Evolutionary conservation across 2,329 filamentous ascomycete species (phyloP).

Genomic region (Nothophaeocryptopus gaeumannii): DNA sequence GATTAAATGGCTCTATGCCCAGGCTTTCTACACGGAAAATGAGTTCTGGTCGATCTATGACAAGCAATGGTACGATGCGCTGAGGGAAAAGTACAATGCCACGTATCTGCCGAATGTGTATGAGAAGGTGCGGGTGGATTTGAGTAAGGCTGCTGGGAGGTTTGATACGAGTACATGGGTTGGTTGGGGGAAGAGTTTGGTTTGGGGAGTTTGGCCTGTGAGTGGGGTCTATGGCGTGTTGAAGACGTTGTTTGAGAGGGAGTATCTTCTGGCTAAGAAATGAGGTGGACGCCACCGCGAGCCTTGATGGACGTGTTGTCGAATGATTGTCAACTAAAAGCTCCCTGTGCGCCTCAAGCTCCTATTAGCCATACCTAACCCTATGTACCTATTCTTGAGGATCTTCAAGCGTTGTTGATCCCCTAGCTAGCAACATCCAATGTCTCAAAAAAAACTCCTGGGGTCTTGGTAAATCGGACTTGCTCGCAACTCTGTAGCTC

Average conservation of each 20-base stretch:
- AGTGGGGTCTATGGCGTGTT: constrained; percentile 23
- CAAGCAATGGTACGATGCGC: constrained; percentile 57
- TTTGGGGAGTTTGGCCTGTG: constrained; percentile 22
- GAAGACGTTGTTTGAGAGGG: constrained; percentile 19
- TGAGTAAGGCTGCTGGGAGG: constrained; percentile 12
- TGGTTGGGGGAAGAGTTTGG: constrained; percentile 15
- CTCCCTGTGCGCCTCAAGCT: too few relatives aligned
- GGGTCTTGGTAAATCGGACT: too few relatives aligned
- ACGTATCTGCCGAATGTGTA: constrained; percentile 63
- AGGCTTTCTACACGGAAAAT: constrained; percentile 74
- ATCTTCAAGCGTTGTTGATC: too few relatives aligned
- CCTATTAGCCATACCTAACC: too few relatives aligned
- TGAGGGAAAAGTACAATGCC: constrained; percentile 63
- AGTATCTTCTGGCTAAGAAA: constrained; percentile 22
- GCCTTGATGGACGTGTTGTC: too few relatives aligned
- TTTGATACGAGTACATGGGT: constrained; percentile 7
- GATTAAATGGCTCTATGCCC: constrained; percentile 84
- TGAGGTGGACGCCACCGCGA: neutral
- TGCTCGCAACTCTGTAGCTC: too few relatives aligned
- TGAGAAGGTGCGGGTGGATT: constrained; percentile 62
- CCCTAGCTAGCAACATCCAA: too few relatives aligned
- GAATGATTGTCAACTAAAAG: too few relatives aligned
- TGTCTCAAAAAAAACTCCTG: too few relatives aligned
- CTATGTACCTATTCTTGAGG: too few relatives aligned
- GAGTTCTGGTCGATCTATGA: constrained; percentile 68